A percentile compares a stretch with the other conserved stretches of the same genome.
Conservation (phyloP, 1,284 basidiomycete genomes). For the Papiliotrema terrestris region DNA sequence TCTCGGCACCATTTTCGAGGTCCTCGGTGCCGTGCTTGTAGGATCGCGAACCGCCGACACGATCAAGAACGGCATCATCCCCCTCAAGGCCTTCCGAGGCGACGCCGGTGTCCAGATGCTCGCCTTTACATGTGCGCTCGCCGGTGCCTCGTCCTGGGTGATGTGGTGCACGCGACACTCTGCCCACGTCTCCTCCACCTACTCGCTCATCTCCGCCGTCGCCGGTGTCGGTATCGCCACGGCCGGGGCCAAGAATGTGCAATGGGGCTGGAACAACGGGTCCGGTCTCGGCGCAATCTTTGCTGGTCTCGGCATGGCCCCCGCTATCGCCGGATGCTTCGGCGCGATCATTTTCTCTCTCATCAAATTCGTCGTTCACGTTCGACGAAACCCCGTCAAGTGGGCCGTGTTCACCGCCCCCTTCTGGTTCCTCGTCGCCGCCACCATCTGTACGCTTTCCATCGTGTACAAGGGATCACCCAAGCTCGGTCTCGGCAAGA, state of each 20-base stretch:
- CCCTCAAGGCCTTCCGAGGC: constrained; percentile 47
- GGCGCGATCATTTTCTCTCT: constrained; percentile 49
- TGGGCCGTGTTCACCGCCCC: constrained; percentile 49
- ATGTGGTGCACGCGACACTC: constrained; percentile 50
- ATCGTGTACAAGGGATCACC: constrained; percentile 52
- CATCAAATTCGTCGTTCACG: constrained; percentile 49
- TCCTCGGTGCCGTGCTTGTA: constrained; percentile 51
- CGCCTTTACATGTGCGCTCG: constrained; percentile 51
- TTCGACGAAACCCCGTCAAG: constrained; percentile 42
- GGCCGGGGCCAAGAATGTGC: constrained; percentile 46
- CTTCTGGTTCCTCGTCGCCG: constrained; percentile 51
- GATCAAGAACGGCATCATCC: constrained; percentile 53
- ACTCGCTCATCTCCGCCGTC: constrained; percentile 51
- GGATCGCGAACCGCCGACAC: constrained; percentile 51
- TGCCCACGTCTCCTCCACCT: constrained; percentile 52
- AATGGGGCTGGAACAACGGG: constrained; percentile 55
- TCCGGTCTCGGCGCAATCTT: constrained; percentile 52
- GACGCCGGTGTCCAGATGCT: constrained; percentile 53
- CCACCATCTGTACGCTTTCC: constrained; percentile 43
- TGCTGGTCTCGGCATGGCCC: constrained; percentile 48
- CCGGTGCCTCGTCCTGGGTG: constrained; percentile 49
- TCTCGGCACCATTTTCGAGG: constrained; percentile 52
- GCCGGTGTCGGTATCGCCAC: constrained; percentile 54
- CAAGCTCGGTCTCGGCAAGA: constrained; percentile 47
- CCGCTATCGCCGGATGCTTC: constrained; percentile 47